Percentiles rank a stretch among this genome's conserved stretches.
Conservation (phyloP, 2,329 filamentous ascomycete species). For the Purpureocillium takamizusanense region DNA sequence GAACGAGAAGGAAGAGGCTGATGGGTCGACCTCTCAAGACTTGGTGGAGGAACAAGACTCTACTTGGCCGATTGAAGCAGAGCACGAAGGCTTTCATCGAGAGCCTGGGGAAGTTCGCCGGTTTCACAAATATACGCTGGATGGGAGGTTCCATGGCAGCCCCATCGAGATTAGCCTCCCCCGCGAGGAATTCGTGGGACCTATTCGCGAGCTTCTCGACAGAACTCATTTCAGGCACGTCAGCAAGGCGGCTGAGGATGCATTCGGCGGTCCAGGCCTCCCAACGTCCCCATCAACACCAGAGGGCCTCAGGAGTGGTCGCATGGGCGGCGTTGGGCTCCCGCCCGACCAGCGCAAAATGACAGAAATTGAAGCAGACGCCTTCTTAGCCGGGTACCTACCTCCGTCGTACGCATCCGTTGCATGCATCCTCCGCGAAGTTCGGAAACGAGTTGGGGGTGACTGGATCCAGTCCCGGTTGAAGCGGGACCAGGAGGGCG, state of each 20-base stretch:
- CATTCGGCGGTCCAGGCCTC: constrained; percentile 68
- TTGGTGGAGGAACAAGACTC: constrained; percentile 16
- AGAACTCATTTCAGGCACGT: constrained; percentile 68
- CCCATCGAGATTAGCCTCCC: constrained; percentile 72
- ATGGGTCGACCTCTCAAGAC: constrained; percentile 7
- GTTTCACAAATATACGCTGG: constrained; percentile 63
- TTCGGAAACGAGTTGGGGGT: constrained; percentile 62
- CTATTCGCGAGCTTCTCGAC: constrained; percentile 59
- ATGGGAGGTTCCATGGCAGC: constrained; percentile 65
- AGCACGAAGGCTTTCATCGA: constrained; percentile 21
- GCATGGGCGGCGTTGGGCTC: constrained; percentile 57
- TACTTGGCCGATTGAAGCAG: constrained; percentile 22
- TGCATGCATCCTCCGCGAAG: constrained; percentile 61
- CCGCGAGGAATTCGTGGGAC: constrained; percentile 55
- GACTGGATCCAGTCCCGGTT: constrained; percentile 61
- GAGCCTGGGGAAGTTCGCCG: constrained; percentile 32
- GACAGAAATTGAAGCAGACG: constrained; percentile 67
- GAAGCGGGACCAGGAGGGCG: constrained; percentile 42
- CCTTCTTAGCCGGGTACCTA: constrained; percentile 59
- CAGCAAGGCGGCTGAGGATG: constrained; percentile 57
- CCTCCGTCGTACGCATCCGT: constrained; percentile 63
- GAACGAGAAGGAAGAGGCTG: constrained; percentile 16
- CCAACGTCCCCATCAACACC: constrained; percentile 71
- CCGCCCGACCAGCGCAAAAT: constrained; percentile 57
- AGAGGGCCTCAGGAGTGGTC: constrained; percentile 40